phyloP scores from a whole-genome alignment of 805 yeast species.

The Lipomyces chichibuensis region DNA sequence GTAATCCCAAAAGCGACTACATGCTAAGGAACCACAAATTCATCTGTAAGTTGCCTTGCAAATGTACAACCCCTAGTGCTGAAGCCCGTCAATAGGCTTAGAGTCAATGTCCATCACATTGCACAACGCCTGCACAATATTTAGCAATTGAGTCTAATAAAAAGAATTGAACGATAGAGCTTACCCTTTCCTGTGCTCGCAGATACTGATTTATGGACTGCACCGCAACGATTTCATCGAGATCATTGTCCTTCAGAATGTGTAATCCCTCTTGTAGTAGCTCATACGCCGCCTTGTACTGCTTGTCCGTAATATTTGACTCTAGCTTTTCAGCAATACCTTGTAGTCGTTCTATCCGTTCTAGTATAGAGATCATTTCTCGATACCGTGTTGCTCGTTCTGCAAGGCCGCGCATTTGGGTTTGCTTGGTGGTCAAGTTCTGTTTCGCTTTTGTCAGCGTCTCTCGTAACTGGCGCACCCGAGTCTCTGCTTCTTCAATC shows the following conservation, averaged over 20 bases:
- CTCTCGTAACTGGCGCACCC: slow-evolving; percentile 53
- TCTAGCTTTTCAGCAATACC: slow-evolving; percentile 67
- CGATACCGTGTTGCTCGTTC: slow-evolving; percentile 62
- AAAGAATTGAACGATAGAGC: neutral
- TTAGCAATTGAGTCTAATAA: neutral
- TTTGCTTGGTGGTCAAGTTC: slow-evolving; percentile 58
- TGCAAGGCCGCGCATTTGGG: slow-evolving; percentile 65
- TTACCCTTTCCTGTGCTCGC: slow-evolving; percentile 24
- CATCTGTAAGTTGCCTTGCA: neutral
- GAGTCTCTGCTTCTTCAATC: slow-evolving; percentile 66
- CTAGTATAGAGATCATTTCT: slow-evolving; percentile 71
- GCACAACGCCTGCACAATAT: slow-evolving; percentile 2
- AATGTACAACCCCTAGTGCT: neutral
- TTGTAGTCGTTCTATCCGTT: slow-evolving; percentile 63
- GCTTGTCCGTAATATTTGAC: slow-evolving; percentile 65
- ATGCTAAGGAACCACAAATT: neutral
- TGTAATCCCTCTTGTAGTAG: slow-evolving; percentile 52
- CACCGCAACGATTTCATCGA: slow-evolving; percentile 42
- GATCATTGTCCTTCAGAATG: slow-evolving; percentile 41
- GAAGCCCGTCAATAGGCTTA: neutral
- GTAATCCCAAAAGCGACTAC: slow-evolving; percentile 2
- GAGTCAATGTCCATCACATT: slow-evolving; percentile 22
- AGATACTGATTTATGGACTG: slow-evolving; percentile 39
- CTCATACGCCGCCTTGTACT: slow-evolving; percentile 66
- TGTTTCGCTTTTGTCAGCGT: slow-evolving; percentile 54